Evolutionary conservation across 148 eudicot species (phyloP).

Genomic region (Chenopodium album): DNA sequence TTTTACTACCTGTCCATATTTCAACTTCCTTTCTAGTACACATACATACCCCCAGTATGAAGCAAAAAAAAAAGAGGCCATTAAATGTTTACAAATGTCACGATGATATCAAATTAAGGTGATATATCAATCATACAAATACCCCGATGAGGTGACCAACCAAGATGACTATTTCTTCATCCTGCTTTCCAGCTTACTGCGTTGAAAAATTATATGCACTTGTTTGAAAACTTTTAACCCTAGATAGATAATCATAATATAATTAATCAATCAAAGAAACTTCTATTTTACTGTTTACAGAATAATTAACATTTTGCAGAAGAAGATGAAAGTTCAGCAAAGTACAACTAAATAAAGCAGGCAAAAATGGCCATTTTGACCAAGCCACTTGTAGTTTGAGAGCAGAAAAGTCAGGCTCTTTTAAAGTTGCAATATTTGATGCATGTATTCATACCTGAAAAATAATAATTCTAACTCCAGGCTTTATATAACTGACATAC

Average conservation of each 20-base stretch:
- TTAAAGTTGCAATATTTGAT: neutral
- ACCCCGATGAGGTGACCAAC: slow-evolving; percentile 29
- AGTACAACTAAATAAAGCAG: slow-evolving; percentile 9
- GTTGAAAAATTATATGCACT: slow-evolving; percentile 19
- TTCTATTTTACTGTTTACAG: no score
- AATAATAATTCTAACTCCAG: slow-evolving; percentile 1
- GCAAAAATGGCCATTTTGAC: slow-evolving; percentile 18
- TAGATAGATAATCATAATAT: neutral
- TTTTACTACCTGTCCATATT: no score
- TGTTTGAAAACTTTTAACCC: slow-evolving; percentile 4
- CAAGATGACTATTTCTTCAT: slow-evolving; percentile 25
- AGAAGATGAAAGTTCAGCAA: slow-evolving; percentile 12
- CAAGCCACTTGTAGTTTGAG: slow-evolving; percentile 11
- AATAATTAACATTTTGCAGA: neutral
- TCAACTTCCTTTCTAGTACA: no score
- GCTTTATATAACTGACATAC: slow-evolving; percentile 31
- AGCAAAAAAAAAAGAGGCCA: no score
- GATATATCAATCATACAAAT: neutral
- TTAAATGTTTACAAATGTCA: neutral
- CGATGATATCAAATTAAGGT: neutral
- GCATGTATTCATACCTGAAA: slow-evolving; percentile 26
- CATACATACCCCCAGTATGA: no score
- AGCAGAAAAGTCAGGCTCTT: slow-evolving; percentile 16
- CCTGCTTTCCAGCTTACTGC: slow-evolving; percentile 30
- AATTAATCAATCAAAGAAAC: neutral